These are phyloP conservation scores for Lichtheimia ramosa DNA, from an alignment of 371 early-diverging fungal genomes.

Conservation along the genomic window DNA sequence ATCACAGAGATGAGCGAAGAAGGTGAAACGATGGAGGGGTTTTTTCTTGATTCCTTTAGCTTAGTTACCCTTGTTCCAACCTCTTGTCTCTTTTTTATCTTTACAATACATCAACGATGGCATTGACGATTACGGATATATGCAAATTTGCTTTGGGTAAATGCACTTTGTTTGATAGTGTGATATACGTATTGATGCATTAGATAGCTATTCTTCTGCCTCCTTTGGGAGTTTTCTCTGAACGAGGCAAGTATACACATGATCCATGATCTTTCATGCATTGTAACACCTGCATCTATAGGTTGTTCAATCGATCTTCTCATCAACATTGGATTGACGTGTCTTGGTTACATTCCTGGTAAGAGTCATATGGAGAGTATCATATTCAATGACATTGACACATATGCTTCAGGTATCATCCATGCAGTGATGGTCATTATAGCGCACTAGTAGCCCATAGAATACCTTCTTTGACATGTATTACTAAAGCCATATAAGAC, in stretches of 20 bases:
- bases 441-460: too few species aligned
- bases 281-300: neutral
- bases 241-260: slow-evolving; percentile 7
- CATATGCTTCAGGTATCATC: too few species aligned
- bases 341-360: slow-evolving; percentile 82
- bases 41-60: too few species aligned
- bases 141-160: neutral
- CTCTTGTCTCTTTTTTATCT: neutral
- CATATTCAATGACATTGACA: too few species aligned
- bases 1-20: neutral
- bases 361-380: slow-evolving; percentile 4
- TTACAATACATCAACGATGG: neutral
- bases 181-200: neutral
- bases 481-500: too few species aligned
- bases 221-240: slow-evolving; percentile 67
- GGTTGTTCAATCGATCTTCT: slow-evolving; percentile 69
- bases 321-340: slow-evolving; percentile 76
- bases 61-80: neutral
- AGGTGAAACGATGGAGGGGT: too few species aligned
- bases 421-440: too few species aligned
- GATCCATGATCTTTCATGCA: neutral
- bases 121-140: neutral
- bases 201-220: slow-evolving; percentile 56
- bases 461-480: too few species aligned
- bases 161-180: neutral